phyloP scores from a whole-genome alignment of 2,329 filamentous ascomycete species.

The Pseudogymnoascus verrucosus region DNA sequence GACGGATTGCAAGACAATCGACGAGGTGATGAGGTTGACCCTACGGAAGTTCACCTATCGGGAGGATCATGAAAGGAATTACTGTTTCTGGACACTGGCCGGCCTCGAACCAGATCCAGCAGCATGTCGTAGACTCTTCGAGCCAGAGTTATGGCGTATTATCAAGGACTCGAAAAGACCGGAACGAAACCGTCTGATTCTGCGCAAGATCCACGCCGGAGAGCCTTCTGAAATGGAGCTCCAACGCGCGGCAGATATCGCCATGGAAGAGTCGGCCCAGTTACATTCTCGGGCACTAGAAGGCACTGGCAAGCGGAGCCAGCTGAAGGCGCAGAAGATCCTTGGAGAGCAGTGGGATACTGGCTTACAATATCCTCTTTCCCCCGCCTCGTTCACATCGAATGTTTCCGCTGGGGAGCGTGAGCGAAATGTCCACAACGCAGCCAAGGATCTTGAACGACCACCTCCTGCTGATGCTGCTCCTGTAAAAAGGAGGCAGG shows the following conservation, averaged over 20 bases:
- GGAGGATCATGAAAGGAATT: conserved; percentile 87
- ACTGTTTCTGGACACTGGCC: conserved; percentile 91
- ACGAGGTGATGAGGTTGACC: conserved; percentile 86
- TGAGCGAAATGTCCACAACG: conserved; percentile 56
- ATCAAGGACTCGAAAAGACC: conserved; percentile 79
- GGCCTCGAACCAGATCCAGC: conserved; percentile 75
- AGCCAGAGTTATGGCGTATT: conserved; percentile 82
- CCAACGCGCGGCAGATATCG: conserved; percentile 79
- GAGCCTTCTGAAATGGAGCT: conserved; percentile 84
- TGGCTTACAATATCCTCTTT: conserved; percentile 73
- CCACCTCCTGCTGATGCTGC: conserved; percentile 36
- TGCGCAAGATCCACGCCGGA: conserved; percentile 85
- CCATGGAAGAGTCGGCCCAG: conserved; percentile 75
- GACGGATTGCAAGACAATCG: conserved; percentile 80
- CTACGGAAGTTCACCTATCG: conserved; percentile 80
- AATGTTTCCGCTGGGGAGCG: conserved; percentile 44
- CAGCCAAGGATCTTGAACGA: conserved; percentile 50
- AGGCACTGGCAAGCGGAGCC: conserved; percentile 59
- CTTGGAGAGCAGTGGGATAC: conserved; percentile 82
- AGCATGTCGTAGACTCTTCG: conserved; percentile 73
- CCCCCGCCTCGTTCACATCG: conserved; percentile 60
- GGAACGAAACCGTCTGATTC: conserved; percentile 82
- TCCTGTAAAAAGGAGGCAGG: conserved; percentile 30
- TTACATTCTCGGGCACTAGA: conserved; percentile 58
- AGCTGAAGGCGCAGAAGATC: conserved; percentile 81